These are phyloP conservation scores for Trichoderma gamsii DNA, from an alignment of 495 filamentous ascomycete species.

Conservation along the genomic window DNA sequence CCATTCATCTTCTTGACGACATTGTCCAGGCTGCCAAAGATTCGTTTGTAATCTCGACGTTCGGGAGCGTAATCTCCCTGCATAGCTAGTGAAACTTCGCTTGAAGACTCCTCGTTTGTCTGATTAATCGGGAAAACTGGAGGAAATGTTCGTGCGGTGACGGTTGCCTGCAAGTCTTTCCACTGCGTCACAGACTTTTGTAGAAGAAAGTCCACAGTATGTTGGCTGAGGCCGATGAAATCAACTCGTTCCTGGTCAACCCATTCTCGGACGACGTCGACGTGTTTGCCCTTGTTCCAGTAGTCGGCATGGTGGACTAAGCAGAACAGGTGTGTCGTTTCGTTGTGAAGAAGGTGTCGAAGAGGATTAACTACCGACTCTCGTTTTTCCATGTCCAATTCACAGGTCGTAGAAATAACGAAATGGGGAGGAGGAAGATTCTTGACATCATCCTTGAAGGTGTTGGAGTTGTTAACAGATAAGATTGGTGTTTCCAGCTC, in stretches of 20 bases:
- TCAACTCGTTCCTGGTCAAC: conserved; percentile 20
- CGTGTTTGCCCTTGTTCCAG: conserved; percentile 19
- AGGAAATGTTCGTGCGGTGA: conserved; percentile 1
- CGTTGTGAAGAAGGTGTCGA: conserved; percentile 18
- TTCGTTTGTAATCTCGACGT: conserved; percentile 22
- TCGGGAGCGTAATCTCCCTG: conserved; percentile 24
- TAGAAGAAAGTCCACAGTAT: conserved; percentile 21
- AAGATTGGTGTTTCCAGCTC: conserved; percentile 17
- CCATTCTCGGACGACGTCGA: conserved; percentile 20
- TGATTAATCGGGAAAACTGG: conserved; percentile 11
- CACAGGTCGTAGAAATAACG: conserved; percentile 25
- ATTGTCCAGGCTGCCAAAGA: conserved; percentile 17
- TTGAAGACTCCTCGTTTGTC: not conserved
- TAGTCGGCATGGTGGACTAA: conserved; percentile 25
- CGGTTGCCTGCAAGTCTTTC: conserved; percentile 18
- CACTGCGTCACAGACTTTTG: conserved; percentile 17
- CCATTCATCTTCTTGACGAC: conserved; percentile 15
- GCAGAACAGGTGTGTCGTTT: conserved; percentile 25
- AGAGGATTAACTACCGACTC: conserved; percentile 13
- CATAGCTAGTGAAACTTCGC: conserved; percentile 22
- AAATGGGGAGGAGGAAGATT: conserved; percentile 19
- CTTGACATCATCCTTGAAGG: conserved; percentile 10
- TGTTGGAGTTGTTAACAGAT: conserved; percentile 14
- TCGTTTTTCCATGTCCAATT: conserved; percentile 19
- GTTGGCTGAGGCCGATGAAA: conserved; percentile 24